phyloP scores from a whole-genome alignment of 2,329 filamentous ascomycete species.

The Curvularia lunata region DNA sequence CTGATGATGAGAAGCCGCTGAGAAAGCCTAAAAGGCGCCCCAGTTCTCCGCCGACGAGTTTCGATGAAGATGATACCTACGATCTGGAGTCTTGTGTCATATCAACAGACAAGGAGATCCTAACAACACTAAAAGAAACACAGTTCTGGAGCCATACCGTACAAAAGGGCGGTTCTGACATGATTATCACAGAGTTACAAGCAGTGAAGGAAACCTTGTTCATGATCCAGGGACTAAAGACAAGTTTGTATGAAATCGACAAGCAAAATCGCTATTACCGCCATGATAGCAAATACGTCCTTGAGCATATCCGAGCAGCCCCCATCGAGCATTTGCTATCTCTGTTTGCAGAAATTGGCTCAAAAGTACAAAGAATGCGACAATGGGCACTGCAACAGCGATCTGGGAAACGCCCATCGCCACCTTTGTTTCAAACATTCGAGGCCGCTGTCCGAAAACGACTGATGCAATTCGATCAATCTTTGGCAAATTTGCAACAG shows the following conservation, averaged over 20 bases:
- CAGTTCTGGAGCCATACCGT: conserved; percentile 57
- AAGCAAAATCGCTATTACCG: conserved; percentile 33
- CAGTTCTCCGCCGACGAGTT: conserved; percentile 46
- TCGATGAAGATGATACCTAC: conserved; percentile 47
- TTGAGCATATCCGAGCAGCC: conserved; percentile 47
- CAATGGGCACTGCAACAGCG: conserved; percentile 49
- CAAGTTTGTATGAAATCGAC: conserved; percentile 67
- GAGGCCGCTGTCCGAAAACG: conserved; percentile 66
- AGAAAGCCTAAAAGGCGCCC: conserved; percentile 28
- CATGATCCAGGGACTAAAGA: conserved; percentile 82
- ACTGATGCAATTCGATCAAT: conserved; percentile 64
- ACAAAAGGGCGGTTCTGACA: conserved; percentile 21
- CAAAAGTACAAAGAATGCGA: conserved; percentile 56
- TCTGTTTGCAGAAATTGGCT: conserved; percentile 58
- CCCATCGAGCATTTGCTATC: conserved; percentile 50
- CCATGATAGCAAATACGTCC: conserved; percentile 48
- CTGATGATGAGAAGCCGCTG: conserved; percentile 62
- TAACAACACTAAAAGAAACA: conserved; percentile 51
- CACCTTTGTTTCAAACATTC: conserved; percentile 69
- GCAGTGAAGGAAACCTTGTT: conserved; percentile 78
- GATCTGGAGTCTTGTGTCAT: conserved; percentile 46
- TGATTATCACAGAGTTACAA: conserved; percentile 71
- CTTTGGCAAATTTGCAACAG: conserved; percentile 66
- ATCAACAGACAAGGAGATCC: conserved; percentile 26
- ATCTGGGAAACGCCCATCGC: conserved; percentile 35